A percentile compares a stretch with the other conserved stretches of the same genome.
Conservation (phyloP, 768 basidiomycete species). For the Leucocoprinus sp. region DNA sequence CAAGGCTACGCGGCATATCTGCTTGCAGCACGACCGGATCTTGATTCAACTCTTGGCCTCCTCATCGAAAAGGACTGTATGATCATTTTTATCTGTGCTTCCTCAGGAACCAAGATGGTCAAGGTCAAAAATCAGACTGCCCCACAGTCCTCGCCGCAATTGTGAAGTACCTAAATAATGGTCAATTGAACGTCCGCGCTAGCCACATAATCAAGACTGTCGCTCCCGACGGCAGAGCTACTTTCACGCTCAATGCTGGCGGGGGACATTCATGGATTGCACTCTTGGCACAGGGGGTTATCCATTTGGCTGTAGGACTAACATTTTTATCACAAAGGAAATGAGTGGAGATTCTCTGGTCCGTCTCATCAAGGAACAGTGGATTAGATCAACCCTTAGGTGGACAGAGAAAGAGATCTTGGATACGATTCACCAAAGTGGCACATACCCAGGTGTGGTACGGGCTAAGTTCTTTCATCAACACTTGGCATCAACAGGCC, state of each 20-base stretch:
- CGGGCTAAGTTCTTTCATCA: neutral
- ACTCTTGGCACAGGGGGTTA: neutral
- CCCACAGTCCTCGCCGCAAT: neutral
- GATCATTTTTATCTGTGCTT: neutral
- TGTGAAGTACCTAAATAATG: neutral
- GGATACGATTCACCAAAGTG: neutral
- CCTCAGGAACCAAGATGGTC: neutral
- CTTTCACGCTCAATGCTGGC: too few relatives aligned
- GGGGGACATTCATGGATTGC: neutral
- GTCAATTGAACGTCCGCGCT: neutral
- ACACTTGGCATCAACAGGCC: too few relatives aligned
- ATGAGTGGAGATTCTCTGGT: neutral
- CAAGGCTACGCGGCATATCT: neutral
- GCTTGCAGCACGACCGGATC: neutral
- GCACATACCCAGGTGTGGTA: neutral
- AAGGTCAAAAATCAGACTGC: too few relatives aligned
- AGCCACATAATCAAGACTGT: neutral
- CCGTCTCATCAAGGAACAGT: conserved; percentile 1
- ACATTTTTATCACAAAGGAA: neutral
- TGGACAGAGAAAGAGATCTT: neutral
- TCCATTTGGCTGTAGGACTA: neutral
- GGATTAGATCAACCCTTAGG: neutral
- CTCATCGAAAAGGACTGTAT: neutral
- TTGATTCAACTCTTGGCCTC: neutral
- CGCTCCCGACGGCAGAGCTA: too few relatives aligned